Percentiles rank a stretch among this genome's conserved stretches.
Conservation (phyloP, 805 yeast species). For the Barnettozyma californica region DNA sequence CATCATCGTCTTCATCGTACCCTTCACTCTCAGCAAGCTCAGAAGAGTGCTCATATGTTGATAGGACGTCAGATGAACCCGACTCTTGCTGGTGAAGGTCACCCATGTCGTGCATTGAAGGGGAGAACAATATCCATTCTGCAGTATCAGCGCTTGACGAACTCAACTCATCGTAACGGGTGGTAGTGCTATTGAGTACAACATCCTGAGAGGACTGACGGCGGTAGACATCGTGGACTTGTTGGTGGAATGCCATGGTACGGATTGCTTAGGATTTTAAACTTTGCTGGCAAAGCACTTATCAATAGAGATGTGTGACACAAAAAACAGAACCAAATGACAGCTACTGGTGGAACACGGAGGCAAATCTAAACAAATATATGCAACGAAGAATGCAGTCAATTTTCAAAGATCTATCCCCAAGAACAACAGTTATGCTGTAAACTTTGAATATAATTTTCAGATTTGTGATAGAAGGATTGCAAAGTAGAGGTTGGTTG, state of each 20-base stretch:
- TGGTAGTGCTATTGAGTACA: not conserved
- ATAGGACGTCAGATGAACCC: slow-evolving; percentile 15
- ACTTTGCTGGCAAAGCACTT: not conserved
- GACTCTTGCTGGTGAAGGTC: not conserved
- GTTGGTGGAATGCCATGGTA: slow-evolving; percentile 13
- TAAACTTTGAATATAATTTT: not conserved
- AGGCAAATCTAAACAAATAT: not conserved
- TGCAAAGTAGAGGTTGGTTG: not conserved
- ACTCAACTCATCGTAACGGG: slow-evolving; percentile 18
- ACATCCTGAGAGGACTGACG: not conserved
- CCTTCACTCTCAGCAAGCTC: slow-evolving; percentile 5
- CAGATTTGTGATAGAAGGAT: not conserved
- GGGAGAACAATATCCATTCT: slow-evolving; percentile 26
- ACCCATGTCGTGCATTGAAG: slow-evolving; percentile 11
- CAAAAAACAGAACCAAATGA: not conserved
- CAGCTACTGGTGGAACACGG: not conserved
- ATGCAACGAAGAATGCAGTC: not conserved
- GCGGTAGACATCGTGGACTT: slow-evolving; percentile 6
- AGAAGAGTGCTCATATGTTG: slow-evolving; percentile 8
- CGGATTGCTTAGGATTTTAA: not conserved
- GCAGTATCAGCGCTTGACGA: slow-evolving; percentile 22
- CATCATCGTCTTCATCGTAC: slow-evolving; percentile 17
- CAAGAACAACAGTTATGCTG: not conserved
- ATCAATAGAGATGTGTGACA: not conserved
- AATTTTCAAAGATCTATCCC: not conserved